A percentile compares a stretch with the other conserved stretches of the same genome.
Conservation (phyloP, 768 basidiomycete genomes). For the Piloderma croceum region DNA sequence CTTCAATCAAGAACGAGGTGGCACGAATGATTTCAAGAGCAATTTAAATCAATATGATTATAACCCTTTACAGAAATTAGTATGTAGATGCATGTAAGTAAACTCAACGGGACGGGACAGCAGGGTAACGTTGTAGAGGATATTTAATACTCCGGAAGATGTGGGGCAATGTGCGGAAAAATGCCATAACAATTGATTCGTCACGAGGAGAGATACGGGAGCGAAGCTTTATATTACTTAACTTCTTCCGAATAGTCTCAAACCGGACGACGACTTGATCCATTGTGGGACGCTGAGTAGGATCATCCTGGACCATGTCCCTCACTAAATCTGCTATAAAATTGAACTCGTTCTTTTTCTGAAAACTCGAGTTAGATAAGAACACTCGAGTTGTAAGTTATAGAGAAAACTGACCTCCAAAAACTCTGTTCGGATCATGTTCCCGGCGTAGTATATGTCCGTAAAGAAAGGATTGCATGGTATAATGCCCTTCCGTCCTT, state of each 20-base stretch:
- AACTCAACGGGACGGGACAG: too few relatives aligned
- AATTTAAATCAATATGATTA: too few relatives aligned
- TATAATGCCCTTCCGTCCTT: not conserved
- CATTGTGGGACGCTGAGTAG: slow-evolving; percentile 31
- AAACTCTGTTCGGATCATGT: slow-evolving; percentile 10
- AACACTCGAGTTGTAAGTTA: not conserved
- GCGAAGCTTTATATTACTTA: slow-evolving; percentile 28
- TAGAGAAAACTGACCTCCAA: slow-evolving; percentile 3
- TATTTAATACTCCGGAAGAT: too few relatives aligned
- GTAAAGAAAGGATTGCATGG: slow-evolving; percentile 9
- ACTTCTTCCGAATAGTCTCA: slow-evolving; percentile 16
- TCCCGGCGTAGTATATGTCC: slow-evolving; percentile 7
- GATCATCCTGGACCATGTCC: slow-evolving; percentile 33
- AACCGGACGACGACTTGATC: slow-evolving; percentile 31
- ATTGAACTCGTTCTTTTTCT: slow-evolving; percentile 20
- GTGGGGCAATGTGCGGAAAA: too few relatives aligned
- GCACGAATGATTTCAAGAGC: too few relatives aligned
- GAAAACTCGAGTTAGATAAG: not conserved
- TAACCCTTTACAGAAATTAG: too few relatives aligned
- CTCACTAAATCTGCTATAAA: slow-evolving; percentile 25
- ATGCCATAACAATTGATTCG: too few relatives aligned
- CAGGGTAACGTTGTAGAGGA: too few relatives aligned
- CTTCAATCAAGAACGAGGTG: too few relatives aligned
- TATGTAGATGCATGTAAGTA: too few relatives aligned
- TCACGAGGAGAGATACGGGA: slow-evolving; percentile 3